Conservation (phyloP, 2,329 filamentous ascomycete species). For the Cercospora zeina region DNA sequence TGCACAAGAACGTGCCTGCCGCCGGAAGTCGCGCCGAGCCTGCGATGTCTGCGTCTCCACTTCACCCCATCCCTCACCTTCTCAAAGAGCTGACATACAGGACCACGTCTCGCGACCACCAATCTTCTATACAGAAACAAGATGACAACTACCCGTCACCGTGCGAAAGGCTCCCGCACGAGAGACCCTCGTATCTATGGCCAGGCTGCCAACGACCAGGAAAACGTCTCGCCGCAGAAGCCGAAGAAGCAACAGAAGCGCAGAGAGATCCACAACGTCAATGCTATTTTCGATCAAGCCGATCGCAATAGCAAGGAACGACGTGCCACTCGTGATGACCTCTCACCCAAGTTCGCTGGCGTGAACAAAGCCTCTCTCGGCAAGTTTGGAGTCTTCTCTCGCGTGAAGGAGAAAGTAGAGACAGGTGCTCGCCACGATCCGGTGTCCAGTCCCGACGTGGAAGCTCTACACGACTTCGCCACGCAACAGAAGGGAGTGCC, state of each 20-base stretch:
- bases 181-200: not conserved
- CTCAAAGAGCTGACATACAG: slow-evolving; percentile 1
- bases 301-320: slow-evolving; percentile 1
- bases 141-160: not conserved
- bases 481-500: not conserved
- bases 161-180: not conserved
- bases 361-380: slow-evolving; percentile 16
- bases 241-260: slow-evolving; percentile 15
- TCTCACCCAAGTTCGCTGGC: slow-evolving; percentile 20
- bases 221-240: slow-evolving; percentile 21
- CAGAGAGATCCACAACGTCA: slow-evolving; percentile 21
- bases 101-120: not conserved
- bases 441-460: slow-evolving; percentile 14
- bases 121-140: not conserved
- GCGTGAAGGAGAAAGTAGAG: slow-evolving; percentile 2
- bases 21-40: not conserved
- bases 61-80: slow-evolving; percentile 5
- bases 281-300: slow-evolving; percentile 25
- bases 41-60: not conserved
- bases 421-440: slow-evolving; percentile 12
- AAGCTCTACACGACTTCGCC: not conserved
- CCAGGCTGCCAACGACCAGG: slow-evolving; percentile 12
- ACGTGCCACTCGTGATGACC: not conserved
- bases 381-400: slow-evolving; percentile 18
- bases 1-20: not conserved